Conservation (phyloP, 2,329 filamentous ascomycete species). For the Pestalotiopsis sp. region DNA sequence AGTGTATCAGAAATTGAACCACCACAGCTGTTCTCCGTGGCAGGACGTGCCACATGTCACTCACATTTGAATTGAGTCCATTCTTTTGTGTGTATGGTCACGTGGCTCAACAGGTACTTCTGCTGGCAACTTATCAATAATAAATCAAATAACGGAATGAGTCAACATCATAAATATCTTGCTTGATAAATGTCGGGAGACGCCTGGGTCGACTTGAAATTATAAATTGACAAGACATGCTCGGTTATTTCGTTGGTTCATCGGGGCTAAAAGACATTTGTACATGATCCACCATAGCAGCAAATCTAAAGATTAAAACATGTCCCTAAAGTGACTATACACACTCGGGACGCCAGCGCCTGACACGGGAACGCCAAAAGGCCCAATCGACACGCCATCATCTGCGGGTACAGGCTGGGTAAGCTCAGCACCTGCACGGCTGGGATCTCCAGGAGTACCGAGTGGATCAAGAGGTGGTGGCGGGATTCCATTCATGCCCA, state of each 20-base stretch:
- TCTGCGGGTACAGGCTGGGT: constrained; percentile 10
- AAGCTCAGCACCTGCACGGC: neutral
- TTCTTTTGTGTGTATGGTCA: too few relatives aligned
- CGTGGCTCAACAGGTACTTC: too few relatives aligned
- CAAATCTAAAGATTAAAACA: constrained; percentile 22
- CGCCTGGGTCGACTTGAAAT: too few relatives aligned
- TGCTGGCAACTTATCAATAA: too few relatives aligned
- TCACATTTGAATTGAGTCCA: too few relatives aligned
- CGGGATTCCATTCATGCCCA: constrained; percentile 20
- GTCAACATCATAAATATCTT: too few relatives aligned
- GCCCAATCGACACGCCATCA: constrained; percentile 1
- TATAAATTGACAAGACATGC: neutral
- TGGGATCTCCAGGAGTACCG: neutral
- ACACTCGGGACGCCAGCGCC: constrained; percentile 18
- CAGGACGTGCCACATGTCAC: too few relatives aligned
- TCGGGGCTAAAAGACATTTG: neutral
- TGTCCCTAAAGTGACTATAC: constrained; percentile 28
- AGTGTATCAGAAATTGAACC: too few relatives aligned
- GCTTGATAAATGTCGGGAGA: too few relatives aligned
- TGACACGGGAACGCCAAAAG: constrained; percentile 7
- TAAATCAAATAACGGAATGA: too few relatives aligned
- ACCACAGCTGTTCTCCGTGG: too few relatives aligned
- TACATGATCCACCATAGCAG: neutral
- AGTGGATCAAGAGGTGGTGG: constrained; percentile 2
- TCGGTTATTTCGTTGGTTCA: neutral